Percentiles rank a stretch among this genome's conserved stretches.
phyloP scores from a whole-genome alignment of 2,329 filamentous ascomycete genomes.

The Trichoderma sp. region DNA sequence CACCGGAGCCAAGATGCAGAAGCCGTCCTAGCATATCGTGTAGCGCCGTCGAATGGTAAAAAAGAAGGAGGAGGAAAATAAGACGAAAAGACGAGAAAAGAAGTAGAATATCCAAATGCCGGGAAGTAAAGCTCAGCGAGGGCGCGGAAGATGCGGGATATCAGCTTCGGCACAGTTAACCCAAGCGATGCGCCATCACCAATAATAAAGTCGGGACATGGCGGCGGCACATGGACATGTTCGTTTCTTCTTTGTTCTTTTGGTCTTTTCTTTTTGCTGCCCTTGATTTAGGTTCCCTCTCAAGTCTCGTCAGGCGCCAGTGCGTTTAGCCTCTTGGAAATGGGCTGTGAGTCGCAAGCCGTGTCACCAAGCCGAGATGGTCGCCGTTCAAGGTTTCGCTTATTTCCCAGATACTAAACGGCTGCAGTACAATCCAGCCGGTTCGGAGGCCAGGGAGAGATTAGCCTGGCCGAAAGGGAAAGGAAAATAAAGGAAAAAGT shows the following conservation, averaged over 20 bases:
- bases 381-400: not conserved
- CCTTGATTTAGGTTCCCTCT: not conserved
- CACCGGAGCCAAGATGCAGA: conserved; percentile 56
- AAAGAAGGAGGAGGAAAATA: not conserved
- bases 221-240: conserved; percentile 23
- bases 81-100: not conserved
- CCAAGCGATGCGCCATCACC: conserved; percentile 23
- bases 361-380: conserved; percentile 8
- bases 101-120: not conserved
- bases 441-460: not conserved
- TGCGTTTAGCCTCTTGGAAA: conserved; percentile 2
- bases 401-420: not conserved
- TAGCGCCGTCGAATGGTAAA: not conserved
- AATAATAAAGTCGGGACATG: conserved; percentile 21
- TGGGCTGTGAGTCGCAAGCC: conserved; percentile 14
- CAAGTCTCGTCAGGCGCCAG: not conserved
- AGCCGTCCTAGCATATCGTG: conserved; percentile 60
- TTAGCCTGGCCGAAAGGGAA: not conserved
- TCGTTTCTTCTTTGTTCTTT: conserved; percentile 16
- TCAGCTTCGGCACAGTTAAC: conserved; percentile 18
- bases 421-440: conserved; percentile 1
- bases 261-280: not conserved
- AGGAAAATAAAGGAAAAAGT: not conserved
- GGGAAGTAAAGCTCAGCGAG: not conserved
- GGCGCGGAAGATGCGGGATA: conserved; percentile 15